phyloP scores from a whole-genome alignment of 495 filamentous ascomycete species.

The Penicillium ochrochloron region DNA sequence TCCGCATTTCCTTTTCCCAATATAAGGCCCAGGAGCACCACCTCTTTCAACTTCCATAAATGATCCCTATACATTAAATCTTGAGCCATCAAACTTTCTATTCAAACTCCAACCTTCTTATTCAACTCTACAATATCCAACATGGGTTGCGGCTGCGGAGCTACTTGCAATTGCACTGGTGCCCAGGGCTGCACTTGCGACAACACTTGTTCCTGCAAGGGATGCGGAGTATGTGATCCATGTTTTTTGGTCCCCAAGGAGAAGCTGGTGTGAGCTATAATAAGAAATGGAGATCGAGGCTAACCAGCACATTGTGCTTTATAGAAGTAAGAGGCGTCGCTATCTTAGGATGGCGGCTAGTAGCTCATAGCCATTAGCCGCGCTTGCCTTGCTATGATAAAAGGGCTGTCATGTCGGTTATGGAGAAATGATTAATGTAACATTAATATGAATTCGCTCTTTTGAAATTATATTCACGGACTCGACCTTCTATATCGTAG shows the following conservation, averaged over 20 bases:
- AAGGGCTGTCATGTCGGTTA: no score
- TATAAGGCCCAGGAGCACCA: slow-evolving; percentile 7
- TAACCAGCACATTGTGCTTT: not conserved
- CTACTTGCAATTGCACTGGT: slow-evolving; percentile 43
- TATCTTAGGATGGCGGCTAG: not conserved
- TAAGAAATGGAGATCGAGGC: not conserved
- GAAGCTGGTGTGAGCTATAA: not conserved
- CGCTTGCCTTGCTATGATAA: not conserved
- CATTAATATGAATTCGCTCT: not conserved
- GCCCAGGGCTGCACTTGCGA: slow-evolving; percentile 45
- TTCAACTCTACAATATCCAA: slow-evolving; percentile 3
- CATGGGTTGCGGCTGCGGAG: slow-evolving; percentile 51
- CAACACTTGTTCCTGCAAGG: slow-evolving; percentile 48
- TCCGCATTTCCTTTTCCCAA: not conserved
- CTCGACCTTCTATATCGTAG: not conserved
- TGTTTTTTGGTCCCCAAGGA: slow-evolving; percentile 8
- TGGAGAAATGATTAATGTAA: not conserved
- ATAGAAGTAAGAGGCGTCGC: not conserved
- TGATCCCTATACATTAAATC: not conserved
- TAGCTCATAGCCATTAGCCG: not conserved
- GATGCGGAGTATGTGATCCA: slow-evolving; percentile 49
- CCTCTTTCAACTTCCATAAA: not conserved
- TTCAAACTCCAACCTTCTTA: not conserved
- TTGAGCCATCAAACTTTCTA: not conserved
- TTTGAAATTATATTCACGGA: not conserved